Percentiles rank a stretch among this genome's conserved stretches.
These are phyloP conservation scores for Gentiana straminea DNA, from an alignment of 257 asterid species.

Conservation along the genomic window DNA sequence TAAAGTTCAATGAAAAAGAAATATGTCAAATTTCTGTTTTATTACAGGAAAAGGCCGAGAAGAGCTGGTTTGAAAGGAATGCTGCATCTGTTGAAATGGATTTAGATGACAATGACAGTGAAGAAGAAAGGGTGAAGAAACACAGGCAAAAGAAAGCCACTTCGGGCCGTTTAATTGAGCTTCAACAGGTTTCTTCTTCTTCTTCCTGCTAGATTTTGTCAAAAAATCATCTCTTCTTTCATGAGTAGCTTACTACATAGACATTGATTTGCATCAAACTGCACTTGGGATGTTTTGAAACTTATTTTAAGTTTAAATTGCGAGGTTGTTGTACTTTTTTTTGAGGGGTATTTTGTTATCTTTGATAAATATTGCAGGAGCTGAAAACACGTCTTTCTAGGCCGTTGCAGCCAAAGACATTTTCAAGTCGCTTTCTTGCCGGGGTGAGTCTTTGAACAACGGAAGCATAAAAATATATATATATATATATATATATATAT, in stretches of 20 bases:
- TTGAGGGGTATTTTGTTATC: constrained; percentile 1
- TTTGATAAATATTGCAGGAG: constrained; percentile 52
- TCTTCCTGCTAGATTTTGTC: neutral
- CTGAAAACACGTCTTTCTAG: constrained; percentile 53
- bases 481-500: no score
- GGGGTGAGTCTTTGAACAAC: constrained; percentile 48
- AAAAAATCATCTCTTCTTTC: neutral
- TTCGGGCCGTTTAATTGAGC: constrained; percentile 50
- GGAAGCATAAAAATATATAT: no score
- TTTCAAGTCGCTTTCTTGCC: constrained; percentile 74
- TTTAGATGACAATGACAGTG: constrained; percentile 81
- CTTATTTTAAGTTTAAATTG: neutral
- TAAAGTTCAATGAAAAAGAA: no score
- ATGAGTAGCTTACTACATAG: neutral
- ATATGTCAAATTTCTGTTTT: no score
- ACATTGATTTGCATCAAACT: neutral
- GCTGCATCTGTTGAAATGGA: constrained; percentile 69
- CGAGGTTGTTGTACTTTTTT: neutral
- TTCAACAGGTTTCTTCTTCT: constrained; percentile 56
- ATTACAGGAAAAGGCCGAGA: constrained; percentile 73
- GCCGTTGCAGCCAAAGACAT: constrained; percentile 78
- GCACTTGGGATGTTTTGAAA: no score
- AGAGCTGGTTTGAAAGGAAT: constrained; percentile 70
- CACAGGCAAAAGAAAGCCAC: constrained; percentile 54
- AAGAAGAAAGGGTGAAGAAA: constrained; percentile 72